phyloP scores from a whole-genome alignment of 2,329 filamentous ascomycete genomes.

The Fusarium metavorans region DNA sequence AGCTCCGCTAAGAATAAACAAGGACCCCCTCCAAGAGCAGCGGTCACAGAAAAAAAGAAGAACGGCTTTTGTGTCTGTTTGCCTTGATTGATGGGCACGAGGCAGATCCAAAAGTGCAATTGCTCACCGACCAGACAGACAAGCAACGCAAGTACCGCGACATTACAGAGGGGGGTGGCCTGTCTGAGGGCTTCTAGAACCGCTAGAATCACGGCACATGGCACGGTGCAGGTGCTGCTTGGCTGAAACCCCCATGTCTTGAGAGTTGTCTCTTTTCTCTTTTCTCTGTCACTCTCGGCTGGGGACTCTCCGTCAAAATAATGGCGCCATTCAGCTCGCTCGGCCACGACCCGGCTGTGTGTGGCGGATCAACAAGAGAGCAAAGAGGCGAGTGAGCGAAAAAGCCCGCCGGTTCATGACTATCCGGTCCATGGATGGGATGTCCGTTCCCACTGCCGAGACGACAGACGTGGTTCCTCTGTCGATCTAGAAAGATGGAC shows the following conservation, averaged over 20 bases:
- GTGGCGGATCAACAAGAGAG: slow-evolving; percentile 2
- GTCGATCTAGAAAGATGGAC: neutral
- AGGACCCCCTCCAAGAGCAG: neutral
- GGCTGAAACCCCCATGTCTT: neutral
- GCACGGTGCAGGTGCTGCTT: neutral
- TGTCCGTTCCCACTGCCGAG: neutral
- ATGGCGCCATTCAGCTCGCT: slow-evolving; percentile 6
- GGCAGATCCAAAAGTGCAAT: neutral
- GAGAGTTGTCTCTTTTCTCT: slow-evolving; percentile 38
- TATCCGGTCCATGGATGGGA: neutral
- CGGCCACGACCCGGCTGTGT: slow-evolving; percentile 1
- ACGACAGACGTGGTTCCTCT: neutral
- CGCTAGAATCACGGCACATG: slow-evolving; percentile 2
- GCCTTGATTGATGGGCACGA: neutral
- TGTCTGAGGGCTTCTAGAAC: slow-evolving; percentile 23
- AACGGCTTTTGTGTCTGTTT: neutral
- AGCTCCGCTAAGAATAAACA: neutral
- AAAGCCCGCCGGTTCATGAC: neutral
- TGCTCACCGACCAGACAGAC: neutral
- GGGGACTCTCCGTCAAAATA: neutral
- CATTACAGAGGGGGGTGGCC: neutral
- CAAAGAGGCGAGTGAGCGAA: neutral
- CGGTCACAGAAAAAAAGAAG: neutral
- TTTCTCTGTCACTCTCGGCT: slow-evolving; percentile 4
- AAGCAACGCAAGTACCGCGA: neutral